Evolutionary conservation across 2,329 filamentous ascomycete species (phyloP).

Genomic region (Tolypocladium sp.): DNA sequence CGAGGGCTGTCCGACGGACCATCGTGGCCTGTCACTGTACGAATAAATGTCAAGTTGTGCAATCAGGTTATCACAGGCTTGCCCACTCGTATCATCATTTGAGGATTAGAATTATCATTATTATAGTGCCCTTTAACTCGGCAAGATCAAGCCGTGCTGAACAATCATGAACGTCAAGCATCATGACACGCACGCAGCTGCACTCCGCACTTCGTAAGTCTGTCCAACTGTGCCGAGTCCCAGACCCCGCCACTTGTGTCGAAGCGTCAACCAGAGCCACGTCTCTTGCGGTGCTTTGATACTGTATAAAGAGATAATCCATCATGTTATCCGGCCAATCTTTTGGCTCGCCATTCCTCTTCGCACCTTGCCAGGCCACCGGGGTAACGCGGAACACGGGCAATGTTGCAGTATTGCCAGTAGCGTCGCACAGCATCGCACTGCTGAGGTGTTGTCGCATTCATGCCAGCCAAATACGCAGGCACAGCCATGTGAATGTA

Average conservation of each 20-base stretch:
- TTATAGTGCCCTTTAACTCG: no score
- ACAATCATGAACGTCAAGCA: neutral
- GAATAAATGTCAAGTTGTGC: neutral
- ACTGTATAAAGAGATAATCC: neutral
- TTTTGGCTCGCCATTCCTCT: slow-evolving; percentile 17
- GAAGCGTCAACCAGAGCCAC: no score
- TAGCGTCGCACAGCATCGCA: slow-evolving; percentile 25
- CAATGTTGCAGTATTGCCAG: slow-evolving; percentile 26
- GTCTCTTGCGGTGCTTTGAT: neutral
- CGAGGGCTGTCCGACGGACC: no score
- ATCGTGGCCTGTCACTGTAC: no score
- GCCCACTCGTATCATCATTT: no score
- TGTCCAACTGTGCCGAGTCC: no score
- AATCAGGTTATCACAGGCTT: neutral
- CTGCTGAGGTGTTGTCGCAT: slow-evolving; percentile 20
- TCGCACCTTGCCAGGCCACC: slow-evolving; percentile 20
- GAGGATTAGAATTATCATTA: no score
- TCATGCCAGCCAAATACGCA: slow-evolving; percentile 26
- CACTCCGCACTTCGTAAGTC: no score
- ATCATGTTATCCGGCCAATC: neutral
- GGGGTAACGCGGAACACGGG: slow-evolving; percentile 26
- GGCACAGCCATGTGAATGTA: slow-evolving; percentile 29
- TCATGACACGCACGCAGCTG: neutral
- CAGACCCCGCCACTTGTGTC: no score
- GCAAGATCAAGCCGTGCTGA: neutral